Conservation (phyloP, 2,329 filamentous ascomycete genomes). For the Monosporascus ibericus region DNA sequence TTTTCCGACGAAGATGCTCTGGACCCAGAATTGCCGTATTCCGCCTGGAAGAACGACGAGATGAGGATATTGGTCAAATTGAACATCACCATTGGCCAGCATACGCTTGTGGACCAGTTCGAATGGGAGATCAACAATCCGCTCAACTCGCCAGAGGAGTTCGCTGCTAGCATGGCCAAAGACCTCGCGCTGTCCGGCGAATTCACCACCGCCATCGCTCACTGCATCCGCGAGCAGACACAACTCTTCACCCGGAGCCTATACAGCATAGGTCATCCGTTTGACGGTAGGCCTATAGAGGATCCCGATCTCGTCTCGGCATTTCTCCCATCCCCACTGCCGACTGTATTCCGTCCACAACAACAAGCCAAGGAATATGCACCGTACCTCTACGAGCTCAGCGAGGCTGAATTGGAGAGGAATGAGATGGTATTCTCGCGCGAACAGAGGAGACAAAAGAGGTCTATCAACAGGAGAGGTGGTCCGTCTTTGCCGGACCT, state of each 20-base stretch:
- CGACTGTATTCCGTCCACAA: conserved; percentile 79
- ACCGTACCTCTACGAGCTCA: conserved; percentile 90
- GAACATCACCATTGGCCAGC: conserved; percentile 93
- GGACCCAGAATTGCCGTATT: conserved; percentile 84
- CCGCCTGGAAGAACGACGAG: conserved; percentile 96
- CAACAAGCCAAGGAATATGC: conserved; percentile 92
- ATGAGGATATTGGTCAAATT: conserved; percentile 95
- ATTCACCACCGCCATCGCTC: conserved; percentile 94
- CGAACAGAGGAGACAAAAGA: conserved; percentile 90
- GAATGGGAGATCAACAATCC: conserved; percentile 99
- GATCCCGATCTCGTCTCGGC: conserved; percentile 82
- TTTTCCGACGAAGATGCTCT: conserved; percentile 85
- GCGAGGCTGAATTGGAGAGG: conserved; percentile 80
- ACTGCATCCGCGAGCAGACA: conserved; percentile 92
- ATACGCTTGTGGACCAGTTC: conserved; percentile 93
- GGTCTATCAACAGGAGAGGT: conserved; percentile 87
- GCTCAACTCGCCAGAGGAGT: conserved; percentile 88
- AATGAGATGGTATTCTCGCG: conserved; percentile 90
- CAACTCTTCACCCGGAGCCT: conserved; percentile 92
- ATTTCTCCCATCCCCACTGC: conserved; percentile 79
- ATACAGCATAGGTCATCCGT: conserved; percentile 88
- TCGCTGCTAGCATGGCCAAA: conserved; percentile 80
- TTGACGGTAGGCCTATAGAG: conserved; percentile 88
- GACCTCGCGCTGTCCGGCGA: conserved; percentile 90
- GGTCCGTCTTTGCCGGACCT: conserved; percentile 93